Base-by-base conservation (phyloP, 2,329 filamentous ascomycete species). In the Arthroderma sp. region DNA sequence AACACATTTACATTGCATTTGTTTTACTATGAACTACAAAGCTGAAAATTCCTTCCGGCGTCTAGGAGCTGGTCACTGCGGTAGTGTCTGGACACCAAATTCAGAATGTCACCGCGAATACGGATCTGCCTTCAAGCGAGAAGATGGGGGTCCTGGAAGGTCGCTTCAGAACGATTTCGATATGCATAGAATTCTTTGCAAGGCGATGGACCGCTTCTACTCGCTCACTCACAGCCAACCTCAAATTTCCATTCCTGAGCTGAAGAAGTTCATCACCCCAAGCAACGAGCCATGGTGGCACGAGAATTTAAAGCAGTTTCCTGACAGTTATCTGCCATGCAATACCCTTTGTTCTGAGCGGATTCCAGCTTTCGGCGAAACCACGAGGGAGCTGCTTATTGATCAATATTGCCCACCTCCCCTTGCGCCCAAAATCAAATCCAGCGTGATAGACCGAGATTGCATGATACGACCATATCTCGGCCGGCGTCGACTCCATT, bases 401-500 rank as follows among this genome's bases (percentile, higher is more conserved):
- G 50, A 57, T 1, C 49, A 42, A 8, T 68, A 61, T 49, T 68
- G 63, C 38, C 55, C 61, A 0, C 15, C 47, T 3, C 33, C 49
- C 0, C 43, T 64, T 0, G 29, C 15, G 6, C 4, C 43, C 1
- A 45, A 55, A 15, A 63, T 65, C n/a, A 47, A 56, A 29, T 10
- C 5, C 8, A 61, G 62, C 33, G 43, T 49, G 1, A 55, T 53
- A 4, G 65, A 71, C 40, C 49, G 63, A n/a, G 66, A 71, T 46
- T 77, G 72, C 40, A 56, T 77, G 0, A 54, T 73, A 7, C 65
- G 73, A 1, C 61, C 65, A 0, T 76, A 75, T 40, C 55, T 77
- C 0, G 72, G 72, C 5, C 61, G 63, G 22, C 49, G 55, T 31
- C 50, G 57, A 5, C 33, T 44, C 15, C 29, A 42, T 37, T 36